phyloP scores from a whole-genome alignment of 2,329 filamentous ascomycete species.

The Pyrenochaeta sp. region DNA sequence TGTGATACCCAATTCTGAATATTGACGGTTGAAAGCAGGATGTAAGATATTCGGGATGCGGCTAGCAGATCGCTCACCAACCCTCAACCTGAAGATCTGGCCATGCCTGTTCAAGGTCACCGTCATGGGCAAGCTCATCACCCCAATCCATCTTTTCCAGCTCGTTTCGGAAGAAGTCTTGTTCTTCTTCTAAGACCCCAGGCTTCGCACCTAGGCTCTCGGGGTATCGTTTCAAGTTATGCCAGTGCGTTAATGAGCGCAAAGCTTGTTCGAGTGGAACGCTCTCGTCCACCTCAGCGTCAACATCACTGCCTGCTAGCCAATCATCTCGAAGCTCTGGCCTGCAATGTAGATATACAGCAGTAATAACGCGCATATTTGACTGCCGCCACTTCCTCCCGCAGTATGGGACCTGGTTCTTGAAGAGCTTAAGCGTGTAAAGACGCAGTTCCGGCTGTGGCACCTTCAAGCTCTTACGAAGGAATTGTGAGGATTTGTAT shows the following conservation, averaged over 20 bases:
- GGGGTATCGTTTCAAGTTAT: constrained; percentile 83
- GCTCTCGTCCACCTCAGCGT: constrained; percentile 92
- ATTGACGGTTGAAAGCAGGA: background rate
- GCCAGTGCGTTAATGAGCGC: constrained; percentile 91
- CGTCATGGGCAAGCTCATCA: constrained; percentile 36
- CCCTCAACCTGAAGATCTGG: constrained; percentile 39
- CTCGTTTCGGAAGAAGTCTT: constrained; percentile 60
- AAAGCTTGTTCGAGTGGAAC: constrained; percentile 91
- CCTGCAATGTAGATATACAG: constrained; percentile 91
- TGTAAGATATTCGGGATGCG: background rate
- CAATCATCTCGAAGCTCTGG: constrained; percentile 95
- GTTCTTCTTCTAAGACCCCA: constrained; percentile 53
- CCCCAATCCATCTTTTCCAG: constrained; percentile 60
- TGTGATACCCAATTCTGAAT: background rate
- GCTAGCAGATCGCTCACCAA: constrained; percentile 30
- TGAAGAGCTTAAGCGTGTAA: constrained; percentile 98
- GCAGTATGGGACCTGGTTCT: constrained; percentile 97
- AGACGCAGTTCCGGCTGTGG: constrained; percentile 87
- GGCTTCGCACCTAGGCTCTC: constrained; percentile 71
- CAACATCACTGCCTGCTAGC: constrained; percentile 89
- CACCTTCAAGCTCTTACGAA: constrained; percentile 90
- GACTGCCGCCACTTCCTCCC: constrained; percentile 97
- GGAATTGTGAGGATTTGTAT: constrained; percentile 92
- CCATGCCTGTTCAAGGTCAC: constrained; percentile 30
- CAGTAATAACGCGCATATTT: constrained; percentile 99